Evolutionary conservation across 2,329 filamentous ascomycete species (phyloP).

Genomic region (Epichloe sibirici): DNA sequence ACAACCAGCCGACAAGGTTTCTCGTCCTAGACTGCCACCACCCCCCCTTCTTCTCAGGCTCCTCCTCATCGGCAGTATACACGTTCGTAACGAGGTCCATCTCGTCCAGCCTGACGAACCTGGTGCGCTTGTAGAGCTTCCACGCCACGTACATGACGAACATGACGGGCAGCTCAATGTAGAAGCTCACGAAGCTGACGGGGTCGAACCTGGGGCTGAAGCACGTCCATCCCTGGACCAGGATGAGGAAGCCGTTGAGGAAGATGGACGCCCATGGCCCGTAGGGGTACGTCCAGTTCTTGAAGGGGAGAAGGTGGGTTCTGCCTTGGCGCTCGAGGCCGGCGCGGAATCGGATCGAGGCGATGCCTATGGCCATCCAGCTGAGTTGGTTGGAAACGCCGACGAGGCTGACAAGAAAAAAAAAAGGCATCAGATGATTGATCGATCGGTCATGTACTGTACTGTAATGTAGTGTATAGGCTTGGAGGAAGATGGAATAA

Average conservation of each 20-base stretch:
- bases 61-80: slow-evolving; percentile 31
- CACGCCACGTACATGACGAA: slow-evolving; percentile 53
- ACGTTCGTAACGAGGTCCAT: slow-evolving; percentile 53
- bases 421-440: background rate
- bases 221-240: slow-evolving; percentile 51
- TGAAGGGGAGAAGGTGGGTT: slow-evolving; percentile 48
- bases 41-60: slow-evolving; percentile 12
- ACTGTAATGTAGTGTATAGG: background rate
- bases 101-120: slow-evolving; percentile 40
- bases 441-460: background rate
- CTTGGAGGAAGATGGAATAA: background rate
- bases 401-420: slow-evolving; percentile 34
- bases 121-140: slow-evolving; percentile 59
- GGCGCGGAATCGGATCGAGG: slow-evolving; percentile 52
- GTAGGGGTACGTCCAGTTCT: slow-evolving; percentile 54
- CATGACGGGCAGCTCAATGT: slow-evolving; percentile 52
- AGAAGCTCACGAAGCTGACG: slow-evolving; percentile 51
- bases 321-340: slow-evolving; percentile 45
- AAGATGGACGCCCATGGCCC: slow-evolving; percentile 45
- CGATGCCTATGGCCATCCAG: slow-evolving; percentile 52
- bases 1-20: slow-evolving; percentile 20
- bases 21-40: slow-evolving; percentile 36
- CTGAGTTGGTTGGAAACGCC: slow-evolving; percentile 56
- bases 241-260: slow-evolving; percentile 46
- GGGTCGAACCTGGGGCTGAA: slow-evolving; percentile 46